phyloP scores from a whole-genome alignment of 2,329 filamentous ascomycete genomes.

The Aspergillus alliaceus region DNA sequence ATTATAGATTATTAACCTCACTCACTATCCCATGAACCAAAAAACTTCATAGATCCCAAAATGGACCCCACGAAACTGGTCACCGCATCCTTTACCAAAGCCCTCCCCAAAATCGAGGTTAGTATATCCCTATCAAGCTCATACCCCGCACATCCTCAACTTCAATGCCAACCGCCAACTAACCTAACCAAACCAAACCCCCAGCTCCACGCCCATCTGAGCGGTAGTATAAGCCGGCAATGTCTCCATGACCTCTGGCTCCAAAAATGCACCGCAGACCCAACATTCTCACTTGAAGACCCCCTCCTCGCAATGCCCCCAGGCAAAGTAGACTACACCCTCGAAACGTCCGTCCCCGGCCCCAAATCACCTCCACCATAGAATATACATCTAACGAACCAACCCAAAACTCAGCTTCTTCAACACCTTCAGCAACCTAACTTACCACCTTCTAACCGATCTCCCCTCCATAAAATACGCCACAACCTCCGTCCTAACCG shows the following conservation, averaged over 20 bases:
- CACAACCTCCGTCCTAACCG: constrained; percentile 63
- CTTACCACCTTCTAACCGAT: constrained; percentile 72
- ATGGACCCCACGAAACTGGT: constrained; percentile 28
- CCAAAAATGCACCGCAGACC: constrained; percentile 53
- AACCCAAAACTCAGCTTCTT: constrained; percentile 63
- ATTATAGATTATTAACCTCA: too few species aligned
- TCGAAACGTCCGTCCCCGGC: constrained; percentile 62
- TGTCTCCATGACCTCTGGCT: constrained; percentile 75
- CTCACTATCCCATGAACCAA: too few species aligned
- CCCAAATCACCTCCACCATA: constrained; percentile 53
- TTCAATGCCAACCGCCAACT: too few species aligned
- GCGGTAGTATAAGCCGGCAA: constrained; percentile 71
- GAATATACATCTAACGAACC: not conserved
- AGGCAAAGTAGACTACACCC: constrained; percentile 69
- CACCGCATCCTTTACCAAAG: constrained; percentile 30
- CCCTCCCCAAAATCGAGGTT: constrained; percentile 41
- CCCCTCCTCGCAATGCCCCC: constrained; percentile 68
- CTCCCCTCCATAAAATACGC: constrained; percentile 59
- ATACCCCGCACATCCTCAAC: too few species aligned
- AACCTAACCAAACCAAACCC: not conserved
- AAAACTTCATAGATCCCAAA: too few species aligned
- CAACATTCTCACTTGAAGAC: constrained; percentile 61
- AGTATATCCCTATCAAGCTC: not conserved
- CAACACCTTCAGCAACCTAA: constrained; percentile 74
- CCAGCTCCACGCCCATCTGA: constrained; percentile 78